Conservation (phyloP, 805 yeast species). For the Ogataea minuta region DNA sequence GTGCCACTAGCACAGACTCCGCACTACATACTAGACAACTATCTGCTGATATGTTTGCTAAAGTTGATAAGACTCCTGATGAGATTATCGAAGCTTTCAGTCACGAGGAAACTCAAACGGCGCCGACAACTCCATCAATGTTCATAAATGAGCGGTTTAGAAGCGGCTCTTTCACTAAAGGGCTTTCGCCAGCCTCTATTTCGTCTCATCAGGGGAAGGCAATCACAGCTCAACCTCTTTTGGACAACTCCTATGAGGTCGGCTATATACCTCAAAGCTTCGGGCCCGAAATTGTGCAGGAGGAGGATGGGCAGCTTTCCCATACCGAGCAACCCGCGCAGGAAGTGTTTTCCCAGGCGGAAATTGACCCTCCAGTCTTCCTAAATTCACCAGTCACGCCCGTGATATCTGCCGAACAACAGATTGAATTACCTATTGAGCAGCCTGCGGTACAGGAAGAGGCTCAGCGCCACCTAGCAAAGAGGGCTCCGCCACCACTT, state of each 20-base stretch:
- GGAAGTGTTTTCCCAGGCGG: too few species aligned
- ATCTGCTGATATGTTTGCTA: constrained; percentile 9
- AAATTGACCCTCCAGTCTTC: too few species aligned
- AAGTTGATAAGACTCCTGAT: constrained; percentile 5
- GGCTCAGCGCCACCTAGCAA: background rate
- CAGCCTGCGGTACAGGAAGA: background rate
- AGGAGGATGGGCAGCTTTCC: too few species aligned
- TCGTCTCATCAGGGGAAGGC: background rate
- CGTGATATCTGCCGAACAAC: too few species aligned
- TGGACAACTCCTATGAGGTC: too few species aligned
- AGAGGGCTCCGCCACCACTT: constrained; percentile 19
- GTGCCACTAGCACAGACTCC: background rate
- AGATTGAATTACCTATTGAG: background rate
- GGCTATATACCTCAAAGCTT: too few species aligned
- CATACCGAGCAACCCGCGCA: too few species aligned
- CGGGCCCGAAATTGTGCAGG: too few species aligned
- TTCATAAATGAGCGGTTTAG: constrained; percentile 26
- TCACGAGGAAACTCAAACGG: constrained; percentile 3
- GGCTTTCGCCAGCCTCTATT: constrained; percentile 1
- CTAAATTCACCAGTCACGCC: too few species aligned
- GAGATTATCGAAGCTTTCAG: background rate
- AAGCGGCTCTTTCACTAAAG: constrained; percentile 8
- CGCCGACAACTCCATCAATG: constrained; percentile 26
- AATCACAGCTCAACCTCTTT: background rate
- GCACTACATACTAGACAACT: constrained; percentile 4